Evolutionary conservation across 2,329 filamentous ascomycete species (phyloP), one percentile per base, ranked within the genome.

Genomic region (Colletotrichum incanum): DNA sequence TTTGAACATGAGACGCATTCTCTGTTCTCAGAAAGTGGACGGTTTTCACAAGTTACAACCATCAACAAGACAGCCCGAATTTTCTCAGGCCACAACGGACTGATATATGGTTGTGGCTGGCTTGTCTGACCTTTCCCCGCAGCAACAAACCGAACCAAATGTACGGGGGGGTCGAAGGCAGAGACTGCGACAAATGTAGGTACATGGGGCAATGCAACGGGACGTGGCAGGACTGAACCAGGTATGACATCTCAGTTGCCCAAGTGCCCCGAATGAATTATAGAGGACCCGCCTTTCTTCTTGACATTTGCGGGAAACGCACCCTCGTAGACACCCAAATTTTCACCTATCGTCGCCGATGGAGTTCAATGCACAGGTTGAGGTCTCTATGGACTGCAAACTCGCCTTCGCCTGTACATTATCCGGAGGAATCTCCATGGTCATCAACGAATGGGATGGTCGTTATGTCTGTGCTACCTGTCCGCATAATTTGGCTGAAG

Each of bases 341-440:
- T 39, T 9, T 3, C 8, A 39, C 5, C 9, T 5, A 16, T 39
- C 8, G 54, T 39, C 9, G 11, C 18, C 3, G n/a, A 26, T 3
- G n/a, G 37, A 28, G 2, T 20, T 43, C 1, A 2, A n/a, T 6
- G 1, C n/a, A 1, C n/a, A 43, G n/a, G 4, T 1, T 8, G 8
- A 43, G 6, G 5, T 37, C 26, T 28, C 12, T 5, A 20, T 39
- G 31, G n/a, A 28, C 39, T 1, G 26, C 16, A 45, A 20, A 26
- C 14, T 59, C 39, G n/a, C 11, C n/a, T 58, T 12, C 5, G 39
- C 31, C 34, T 26, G 20, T 16, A 4, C 31, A 39, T 23, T 12
- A 20, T 12, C n/a, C 34, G n/a, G n/a, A 39, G 2, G 1, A 18
- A 12, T 23, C 3, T 16, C 34, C 34, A 23, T 39, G 31, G 18